These are phyloP conservation scores for Nadsonia starkeyi-henricii DNA, from an alignment of 1,139 yeast genomes.

Conservation along the genomic window DNA sequence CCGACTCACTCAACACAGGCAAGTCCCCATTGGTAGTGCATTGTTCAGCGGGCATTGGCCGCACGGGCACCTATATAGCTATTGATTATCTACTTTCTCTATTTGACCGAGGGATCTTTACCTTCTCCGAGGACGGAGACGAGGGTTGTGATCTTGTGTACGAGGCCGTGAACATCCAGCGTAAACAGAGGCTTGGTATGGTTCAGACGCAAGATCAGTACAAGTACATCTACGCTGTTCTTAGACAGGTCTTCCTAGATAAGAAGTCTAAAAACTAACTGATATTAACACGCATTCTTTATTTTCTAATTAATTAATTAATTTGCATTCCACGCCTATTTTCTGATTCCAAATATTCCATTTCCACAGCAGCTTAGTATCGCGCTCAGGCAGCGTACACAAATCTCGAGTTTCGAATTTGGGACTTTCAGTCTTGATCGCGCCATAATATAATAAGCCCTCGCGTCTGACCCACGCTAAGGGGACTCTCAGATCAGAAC, in stretches of 20 bases:
- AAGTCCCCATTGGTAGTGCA: slow-evolving; percentile 40
- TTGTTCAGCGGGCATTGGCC: slow-evolving; percentile 78
- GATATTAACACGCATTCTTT: neutral
- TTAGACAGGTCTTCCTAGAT: neutral
- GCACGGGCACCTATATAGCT: slow-evolving; percentile 69
- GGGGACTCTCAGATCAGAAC: too few relatives aligned
- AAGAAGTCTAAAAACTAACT: neutral
- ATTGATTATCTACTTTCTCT: slow-evolving; percentile 37
- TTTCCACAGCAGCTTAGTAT: too few relatives aligned
- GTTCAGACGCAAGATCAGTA: slow-evolving; percentile 51
- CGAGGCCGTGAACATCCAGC: slow-evolving; percentile 30
- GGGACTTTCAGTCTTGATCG: too few relatives aligned
- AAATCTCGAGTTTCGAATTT: too few relatives aligned
- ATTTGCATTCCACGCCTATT: too few relatives aligned
- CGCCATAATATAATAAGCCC: too few relatives aligned
- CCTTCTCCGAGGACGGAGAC: slow-evolving; percentile 1
- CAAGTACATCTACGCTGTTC: slow-evolving; percentile 30
- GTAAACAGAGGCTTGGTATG: slow-evolving; percentile 50
- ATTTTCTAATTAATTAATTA: too few relatives aligned
- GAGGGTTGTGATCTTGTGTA: slow-evolving; percentile 22
- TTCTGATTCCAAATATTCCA: too few relatives aligned
- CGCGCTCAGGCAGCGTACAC: too few relatives aligned
- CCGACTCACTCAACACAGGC: slow-evolving; percentile 17
- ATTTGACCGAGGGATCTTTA: slow-evolving; percentile 4
- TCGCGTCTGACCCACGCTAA: too few relatives aligned